Conservation (phyloP, 1,284 basidiomycete species). For the Rhizoctonia solani region DNA sequence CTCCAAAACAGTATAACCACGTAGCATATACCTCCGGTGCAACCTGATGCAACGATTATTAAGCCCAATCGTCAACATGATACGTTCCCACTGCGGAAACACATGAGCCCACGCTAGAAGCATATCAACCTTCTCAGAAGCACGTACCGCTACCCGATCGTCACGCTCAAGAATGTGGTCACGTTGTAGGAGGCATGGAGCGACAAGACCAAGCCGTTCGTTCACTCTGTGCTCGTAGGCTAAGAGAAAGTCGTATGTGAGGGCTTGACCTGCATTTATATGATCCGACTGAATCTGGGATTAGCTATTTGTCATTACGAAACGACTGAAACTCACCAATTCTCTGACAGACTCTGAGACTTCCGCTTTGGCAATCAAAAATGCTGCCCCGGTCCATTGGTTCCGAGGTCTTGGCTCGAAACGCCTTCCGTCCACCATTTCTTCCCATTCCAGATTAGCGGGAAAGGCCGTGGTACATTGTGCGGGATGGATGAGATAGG, state of each 20-base stretch:
- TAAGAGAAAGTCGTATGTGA: slow-evolving; percentile 14
- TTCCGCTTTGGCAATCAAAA: slow-evolving; percentile 34
- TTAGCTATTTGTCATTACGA: neutral
- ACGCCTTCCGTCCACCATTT: slow-evolving; percentile 35
- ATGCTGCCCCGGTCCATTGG: slow-evolving; percentile 17
- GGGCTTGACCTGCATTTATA: slow-evolving; percentile 12
- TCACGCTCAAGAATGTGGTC: slow-evolving; percentile 33
- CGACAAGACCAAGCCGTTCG: slow-evolving; percentile 21
- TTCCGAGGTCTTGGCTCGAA: slow-evolving; percentile 30
- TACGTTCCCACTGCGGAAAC: slow-evolving; percentile 36
- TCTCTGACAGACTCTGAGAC: slow-evolving; percentile 34
- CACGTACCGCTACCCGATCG: slow-evolving; percentile 17
- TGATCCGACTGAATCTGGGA: slow-evolving; percentile 9
- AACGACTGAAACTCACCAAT: slow-evolving; percentile 25
- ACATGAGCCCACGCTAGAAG: neutral
- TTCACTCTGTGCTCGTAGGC: slow-evolving; percentile 30
- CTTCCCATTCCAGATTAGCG: slow-evolving; percentile 37
- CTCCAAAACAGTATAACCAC: slow-evolving; percentile 26
- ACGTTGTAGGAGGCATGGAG: slow-evolving; percentile 17
- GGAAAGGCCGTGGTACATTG: slow-evolving; percentile 34
- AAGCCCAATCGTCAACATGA: slow-evolving; percentile 36
- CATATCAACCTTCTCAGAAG: neutral
- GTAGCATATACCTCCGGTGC: slow-evolving; percentile 36
- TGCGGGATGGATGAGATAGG: slow-evolving; percentile 34
- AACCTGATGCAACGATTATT: slow-evolving; percentile 36